Evolutionary conservation across 192 early-diverging fungal genomes (phyloP).

Genomic region (Pilaira anomala): DNA sequence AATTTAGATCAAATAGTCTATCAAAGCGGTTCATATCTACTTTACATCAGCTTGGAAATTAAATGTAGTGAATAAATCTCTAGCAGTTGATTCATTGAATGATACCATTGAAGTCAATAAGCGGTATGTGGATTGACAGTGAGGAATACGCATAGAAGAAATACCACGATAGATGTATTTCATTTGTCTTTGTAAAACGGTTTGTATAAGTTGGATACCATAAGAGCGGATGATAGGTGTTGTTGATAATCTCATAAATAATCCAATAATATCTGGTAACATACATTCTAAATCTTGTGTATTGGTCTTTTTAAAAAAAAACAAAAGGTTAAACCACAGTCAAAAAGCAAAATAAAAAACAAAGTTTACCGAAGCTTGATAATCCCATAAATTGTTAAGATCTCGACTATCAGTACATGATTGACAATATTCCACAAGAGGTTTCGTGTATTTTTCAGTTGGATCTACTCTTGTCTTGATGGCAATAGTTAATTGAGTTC

Average conservation of each 20-base stretch:
- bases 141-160: slow-evolving; percentile 51
- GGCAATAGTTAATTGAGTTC: slow-evolving; percentile 17
- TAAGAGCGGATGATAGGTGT: slow-evolving; percentile 30
- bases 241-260: slow-evolving; percentile 27
- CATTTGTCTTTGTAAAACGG: slow-evolving; percentile 64
- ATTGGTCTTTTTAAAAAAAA: slow-evolving; percentile 36
- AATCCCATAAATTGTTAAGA: slow-evolving; percentile 62
- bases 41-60: slow-evolving; percentile 67
- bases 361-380: slow-evolving; percentile 50
- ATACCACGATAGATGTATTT: slow-evolving; percentile 60
- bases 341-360: background rate
- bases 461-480: slow-evolving; percentile 26
- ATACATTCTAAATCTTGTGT: slow-evolving; percentile 53
- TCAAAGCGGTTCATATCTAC: background rate
- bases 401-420: slow-evolving; percentile 55
- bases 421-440: slow-evolving; percentile 53
- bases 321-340: background rate
- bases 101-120: slow-evolving; percentile 63
- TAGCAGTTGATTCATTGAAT: slow-evolving; percentile 51
- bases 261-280: slow-evolving; percentile 57
- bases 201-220: slow-evolving; percentile 52
- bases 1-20: slow-evolving; percentile 29
- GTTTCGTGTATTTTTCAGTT: slow-evolving; percentile 23
- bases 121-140: slow-evolving; percentile 60
- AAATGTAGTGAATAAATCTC: slow-evolving; percentile 67